phyloP scores from a whole-genome alignment of 1,284 basidiomycete species.

The Leccinum insolens region DNA sequence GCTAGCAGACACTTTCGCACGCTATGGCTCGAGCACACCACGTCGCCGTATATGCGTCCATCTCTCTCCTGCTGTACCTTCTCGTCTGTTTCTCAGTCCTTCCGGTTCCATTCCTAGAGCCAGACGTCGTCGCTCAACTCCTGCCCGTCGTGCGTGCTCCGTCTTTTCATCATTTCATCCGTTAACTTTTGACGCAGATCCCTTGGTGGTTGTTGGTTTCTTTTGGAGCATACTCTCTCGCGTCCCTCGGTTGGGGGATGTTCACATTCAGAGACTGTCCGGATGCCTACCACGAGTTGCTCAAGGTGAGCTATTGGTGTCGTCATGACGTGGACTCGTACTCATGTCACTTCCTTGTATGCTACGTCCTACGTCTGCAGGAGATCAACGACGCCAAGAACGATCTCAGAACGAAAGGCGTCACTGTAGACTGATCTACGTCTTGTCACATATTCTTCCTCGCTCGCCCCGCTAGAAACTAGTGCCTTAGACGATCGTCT shows the following conservation, averaged over 20 bases:
- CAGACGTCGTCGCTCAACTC: conserved; percentile 46
- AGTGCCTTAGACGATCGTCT: background rate
- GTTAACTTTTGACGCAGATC: conserved; percentile 48
- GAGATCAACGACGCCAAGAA: conserved; percentile 73
- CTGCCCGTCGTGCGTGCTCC: conserved; percentile 48
- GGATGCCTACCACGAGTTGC: conserved; percentile 72
- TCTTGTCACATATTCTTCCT: background rate
- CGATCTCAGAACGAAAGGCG: conserved; percentile 39
- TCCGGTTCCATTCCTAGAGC: conserved; percentile 57
- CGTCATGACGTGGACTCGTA: background rate
- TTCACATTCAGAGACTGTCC: conserved; percentile 75
- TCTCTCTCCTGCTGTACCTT: conserved; percentile 14
- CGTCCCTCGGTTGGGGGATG: conserved; percentile 72
- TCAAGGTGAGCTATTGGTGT: conserved; percentile 47
- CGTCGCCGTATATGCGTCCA: conserved; percentile 18
- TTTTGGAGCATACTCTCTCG: conserved; percentile 75
- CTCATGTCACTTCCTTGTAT: background rate
- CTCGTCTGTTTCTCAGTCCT: conserved; percentile 46
- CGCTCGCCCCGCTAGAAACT: background rate
- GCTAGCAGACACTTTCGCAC: background rate
- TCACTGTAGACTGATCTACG: conserved; percentile 62
- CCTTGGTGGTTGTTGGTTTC: conserved; percentile 79
- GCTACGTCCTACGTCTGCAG: conserved; percentile 33
- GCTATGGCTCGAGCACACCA: conserved; percentile 28
- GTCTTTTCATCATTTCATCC: background rate